Percentiles rank a stretch among this genome's conserved stretches.
phyloP scores from a whole-genome alignment of 331 rosid genomes.

The Erythrophleum ivorense region DNA sequence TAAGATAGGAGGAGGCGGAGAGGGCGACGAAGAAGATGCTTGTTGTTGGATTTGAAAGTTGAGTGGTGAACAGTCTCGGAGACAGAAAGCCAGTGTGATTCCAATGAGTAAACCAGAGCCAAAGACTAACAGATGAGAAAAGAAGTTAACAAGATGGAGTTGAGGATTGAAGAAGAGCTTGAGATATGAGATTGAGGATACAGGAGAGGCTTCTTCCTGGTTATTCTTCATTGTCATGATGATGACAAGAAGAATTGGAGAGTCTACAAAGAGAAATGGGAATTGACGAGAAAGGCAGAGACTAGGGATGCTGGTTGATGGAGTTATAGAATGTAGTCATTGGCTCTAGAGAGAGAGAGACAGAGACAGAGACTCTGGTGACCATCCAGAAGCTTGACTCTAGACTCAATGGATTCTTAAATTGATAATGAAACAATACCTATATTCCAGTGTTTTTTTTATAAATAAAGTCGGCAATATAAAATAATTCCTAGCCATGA shows the following conservation, averaged over 20 bases:
- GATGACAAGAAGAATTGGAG: background rate
- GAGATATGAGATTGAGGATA: slow-evolving; percentile 25
- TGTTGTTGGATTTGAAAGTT: slow-evolving; percentile 18
- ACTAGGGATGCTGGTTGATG: background rate
- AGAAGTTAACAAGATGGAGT: slow-evolving; percentile 43
- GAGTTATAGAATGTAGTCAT: background rate
- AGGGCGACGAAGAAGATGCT: background rate
- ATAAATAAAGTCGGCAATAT: background rate
- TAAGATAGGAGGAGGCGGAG: background rate
- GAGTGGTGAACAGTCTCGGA: slow-evolving; percentile 31
- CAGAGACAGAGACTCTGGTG: background rate
- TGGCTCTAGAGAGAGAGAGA: background rate
- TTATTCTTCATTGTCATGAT: slow-evolving; percentile 34
- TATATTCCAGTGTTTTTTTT: slow-evolving; percentile 1
- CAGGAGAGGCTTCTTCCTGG: slow-evolving; percentile 17
- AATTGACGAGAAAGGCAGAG: background rate
- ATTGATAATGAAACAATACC: slow-evolving; percentile 17
- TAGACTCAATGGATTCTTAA: slow-evolving; percentile 4
- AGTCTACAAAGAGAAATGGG: background rate
- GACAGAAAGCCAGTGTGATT: slow-evolving; percentile 44
- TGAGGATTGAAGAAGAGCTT: slow-evolving; percentile 44
- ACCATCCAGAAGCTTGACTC: slow-evolving; percentile 8
- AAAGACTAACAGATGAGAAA: slow-evolving; percentile 48
- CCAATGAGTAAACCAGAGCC: slow-evolving; percentile 57
- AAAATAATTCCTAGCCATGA: background rate